Evolutionary conservation across 768 basidiomycete genomes (phyloP), one percentile per base, ranked within the genome.

Genomic region (Boletus edulis): DNA sequence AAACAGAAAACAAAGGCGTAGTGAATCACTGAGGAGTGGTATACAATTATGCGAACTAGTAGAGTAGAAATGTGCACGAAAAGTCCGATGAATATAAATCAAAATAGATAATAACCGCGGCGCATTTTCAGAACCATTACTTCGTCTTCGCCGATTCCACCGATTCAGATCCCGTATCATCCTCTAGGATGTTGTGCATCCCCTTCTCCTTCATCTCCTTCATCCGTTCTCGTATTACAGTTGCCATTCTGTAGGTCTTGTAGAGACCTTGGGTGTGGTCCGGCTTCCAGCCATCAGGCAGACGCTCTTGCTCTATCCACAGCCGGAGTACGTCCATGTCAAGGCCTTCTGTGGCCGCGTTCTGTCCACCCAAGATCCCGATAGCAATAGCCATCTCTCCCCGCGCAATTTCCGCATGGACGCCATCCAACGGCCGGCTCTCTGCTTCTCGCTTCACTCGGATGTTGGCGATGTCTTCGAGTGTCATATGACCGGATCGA

Each of bases 321-420:
- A 66, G 62, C 17, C 73, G 66, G 24, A 85, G 62, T 67, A 77
- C 76, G 34, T 79, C 74, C 35, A 78, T 62, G 0, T 78, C 77
- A 6, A 81, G 62, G 0, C 82, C 82, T 1, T 72, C 64, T 34
- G 73, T 75, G 3, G 51, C 62, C 5, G 69, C 71, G 10, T 70
- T 70, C n/a, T 65, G 70, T 8, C 70, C 71, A 13, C 72, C 69
- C 3, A 70, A 39, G 7, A 87, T 73, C 1, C 82, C 83, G 14
- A 86, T 71, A 9, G 85, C 80, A 48, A 87, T 80, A 0, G 79
- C 82, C 76, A 87, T 83, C 69, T 88, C 86, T 17, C 84, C 86
- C 4, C 84, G 76, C 3, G 85, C 86, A 51, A 87, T 78, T 69
- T 85, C 83, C 2, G 78, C 76, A 56, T 83, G 82, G 5, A 82